Base-by-base conservation (phyloP, 345 rosid genomes). In the Adansonia digitata region DNA sequence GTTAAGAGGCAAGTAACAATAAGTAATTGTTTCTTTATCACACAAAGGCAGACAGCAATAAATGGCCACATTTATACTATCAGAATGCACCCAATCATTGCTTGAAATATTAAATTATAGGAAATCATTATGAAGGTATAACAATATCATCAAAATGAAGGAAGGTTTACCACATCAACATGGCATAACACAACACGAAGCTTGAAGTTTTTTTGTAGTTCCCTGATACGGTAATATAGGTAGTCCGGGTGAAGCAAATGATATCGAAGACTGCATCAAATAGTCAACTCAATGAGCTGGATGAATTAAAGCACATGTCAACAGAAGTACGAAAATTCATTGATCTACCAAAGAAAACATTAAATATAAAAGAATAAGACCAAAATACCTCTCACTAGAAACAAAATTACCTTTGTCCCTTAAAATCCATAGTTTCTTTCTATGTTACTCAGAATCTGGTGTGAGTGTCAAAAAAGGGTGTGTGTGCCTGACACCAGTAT, bases 191-290 rank as follows among this genome's bases (percentile, higher is more conserved):
- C 91, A 64, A 95, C 79, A 27, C 97, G 92, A 75, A 95, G 94
- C 82, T 91, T 89, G 83, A 85, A 95, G 75, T 90, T 90, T 81
- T 88, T 93, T 70, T 95, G 91, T 61, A 95, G 83, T 79, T 95
- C 99, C 80, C 97, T 93, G 65, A 93, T 90, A 46, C 93, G 94
- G 78, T 83, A 95, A 77, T 93, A 95, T 52, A 95, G 86, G 75
- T 95, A 95, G 77, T 95, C 99, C 5, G 96, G 92, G 78, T 93
- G 99, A 72, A 93, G 82, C 29, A 95, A 83, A 89, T 95, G 99
- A 79, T 95, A 95, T 40, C 98, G 83, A 71, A 94, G 91, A 80
- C 99, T 91, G 86, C 75, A 89, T 27, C 35, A 76, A 81, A 76
- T 39, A 18, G 31, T 62, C 40, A 74, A 69, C 20, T 29, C 13